These are phyloP conservation scores for Acrodontium crateriforme DNA, from an alignment of 2,329 filamentous ascomycete genomes.

Conservation along the genomic window DNA sequence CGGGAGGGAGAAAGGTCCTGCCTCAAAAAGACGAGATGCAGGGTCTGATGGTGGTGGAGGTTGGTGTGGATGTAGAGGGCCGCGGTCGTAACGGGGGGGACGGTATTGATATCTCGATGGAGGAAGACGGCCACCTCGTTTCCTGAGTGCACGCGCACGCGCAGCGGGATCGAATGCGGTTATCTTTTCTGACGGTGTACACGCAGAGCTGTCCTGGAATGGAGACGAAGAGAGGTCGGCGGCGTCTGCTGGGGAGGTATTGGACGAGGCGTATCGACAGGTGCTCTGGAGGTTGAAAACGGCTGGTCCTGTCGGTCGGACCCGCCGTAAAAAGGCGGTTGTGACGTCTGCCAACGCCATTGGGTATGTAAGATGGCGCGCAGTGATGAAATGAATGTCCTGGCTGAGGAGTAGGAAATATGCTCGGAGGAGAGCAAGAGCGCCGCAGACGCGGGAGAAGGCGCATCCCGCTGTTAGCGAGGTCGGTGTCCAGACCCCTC, in stretches of 20 bases:
- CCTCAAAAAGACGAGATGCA: slow-evolving; percentile 72
- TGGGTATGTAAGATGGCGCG: slow-evolving; percentile 5
- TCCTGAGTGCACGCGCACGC: slow-evolving; percentile 28
- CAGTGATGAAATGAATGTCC: slow-evolving; percentile 1
- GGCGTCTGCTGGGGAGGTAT: too few species aligned
- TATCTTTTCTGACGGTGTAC: too few species aligned
- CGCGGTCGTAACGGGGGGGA: slow-evolving; percentile 86
- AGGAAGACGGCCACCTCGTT: slow-evolving; percentile 32
- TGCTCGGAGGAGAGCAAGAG: too few species aligned
- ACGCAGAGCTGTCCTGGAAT: too few species aligned
- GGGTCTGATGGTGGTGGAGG: slow-evolving; percentile 78
- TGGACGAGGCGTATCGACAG: slow-evolving; percentile 16
- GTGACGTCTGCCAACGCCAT: slow-evolving; percentile 22
- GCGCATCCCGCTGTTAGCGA: too few species aligned
- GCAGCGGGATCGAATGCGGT: slow-evolving; percentile 32
- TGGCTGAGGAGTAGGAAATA: background rate
- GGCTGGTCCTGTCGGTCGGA: slow-evolving; percentile 11
- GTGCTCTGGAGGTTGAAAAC: too few species aligned
- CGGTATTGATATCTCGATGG: slow-evolving; percentile 97
- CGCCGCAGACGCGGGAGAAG: too few species aligned
- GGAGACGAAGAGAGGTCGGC: too few species aligned
- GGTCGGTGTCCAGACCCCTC: too few species aligned
- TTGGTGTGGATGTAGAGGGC: slow-evolving; percentile 84
- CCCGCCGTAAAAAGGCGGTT: slow-evolving; percentile 15
- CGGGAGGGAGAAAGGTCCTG: slow-evolving; percentile 79